phyloP scores from a whole-genome alignment of 1,139 yeast genomes.

The Suhomyces choctaworum region DNA sequence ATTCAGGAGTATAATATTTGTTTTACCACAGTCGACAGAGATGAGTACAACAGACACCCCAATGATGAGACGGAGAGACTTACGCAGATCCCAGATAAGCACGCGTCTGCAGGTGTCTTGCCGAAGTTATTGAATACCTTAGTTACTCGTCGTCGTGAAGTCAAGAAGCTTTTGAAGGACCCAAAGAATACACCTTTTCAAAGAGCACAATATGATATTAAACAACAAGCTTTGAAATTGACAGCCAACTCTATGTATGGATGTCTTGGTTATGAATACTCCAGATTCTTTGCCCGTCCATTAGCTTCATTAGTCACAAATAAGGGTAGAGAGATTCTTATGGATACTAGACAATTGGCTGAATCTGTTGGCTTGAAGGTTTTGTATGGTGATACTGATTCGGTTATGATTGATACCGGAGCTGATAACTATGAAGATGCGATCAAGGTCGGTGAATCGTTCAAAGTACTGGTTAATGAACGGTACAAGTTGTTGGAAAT shows the following conservation, averaged over 20 bases:
- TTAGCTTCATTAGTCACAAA: constrained; percentile 93
- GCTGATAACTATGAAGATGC: constrained; percentile 72
- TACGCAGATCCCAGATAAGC: constrained; percentile 69
- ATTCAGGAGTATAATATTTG: constrained; percentile 97
- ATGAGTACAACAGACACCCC: constrained; percentile 44
- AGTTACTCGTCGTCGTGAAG: constrained; percentile 91
- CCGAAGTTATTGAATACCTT: constrained; percentile 82
- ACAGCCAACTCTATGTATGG: constrained; percentile 99
- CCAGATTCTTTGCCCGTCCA: constrained; percentile 95
- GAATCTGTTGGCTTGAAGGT: constrained; percentile 81
- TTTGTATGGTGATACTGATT: constrained; percentile 98
- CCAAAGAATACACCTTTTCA: constrained; percentile 64
- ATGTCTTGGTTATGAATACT: constrained; percentile 89
- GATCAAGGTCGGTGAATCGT: constrained; percentile 76
- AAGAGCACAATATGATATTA: constrained; percentile 83
- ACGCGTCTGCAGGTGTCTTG: constrained; percentile 71
- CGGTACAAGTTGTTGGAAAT: constrained; percentile 85
- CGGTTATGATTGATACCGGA: constrained; percentile 97
- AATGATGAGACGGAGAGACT: constrained; percentile 66
- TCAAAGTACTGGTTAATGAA: constrained; percentile 84
- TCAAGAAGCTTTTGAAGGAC: constrained; percentile 79
- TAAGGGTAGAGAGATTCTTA: constrained; percentile 93
- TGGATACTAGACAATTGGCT: constrained; percentile 91
- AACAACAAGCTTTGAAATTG: constrained; percentile 92
- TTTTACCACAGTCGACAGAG: constrained; percentile 89